phyloP scores from a whole-genome alignment of 768 basidiomycete species.

The Mycena vulgaris region DNA sequence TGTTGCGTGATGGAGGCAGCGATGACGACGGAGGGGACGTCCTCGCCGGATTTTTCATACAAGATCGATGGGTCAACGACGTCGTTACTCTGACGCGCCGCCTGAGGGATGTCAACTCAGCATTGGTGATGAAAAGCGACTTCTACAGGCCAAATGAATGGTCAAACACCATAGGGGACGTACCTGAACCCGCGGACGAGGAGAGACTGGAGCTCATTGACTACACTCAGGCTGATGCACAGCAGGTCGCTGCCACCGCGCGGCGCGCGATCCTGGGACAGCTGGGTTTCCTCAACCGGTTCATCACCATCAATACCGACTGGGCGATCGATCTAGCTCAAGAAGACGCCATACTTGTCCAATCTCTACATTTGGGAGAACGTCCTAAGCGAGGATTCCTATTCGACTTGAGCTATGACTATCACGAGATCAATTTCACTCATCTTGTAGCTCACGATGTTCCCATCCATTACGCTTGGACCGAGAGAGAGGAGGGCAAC shows the following conservation, averaged over 20 bases:
- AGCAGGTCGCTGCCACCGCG: neutral
- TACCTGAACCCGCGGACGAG: neutral
- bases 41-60: neutral
- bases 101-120: neutral
- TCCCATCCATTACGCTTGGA: neutral
- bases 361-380: neutral
- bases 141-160: neutral
- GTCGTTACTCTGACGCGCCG: neutral
- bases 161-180: neutral
- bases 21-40: neutral
- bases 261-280: neutral
- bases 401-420: neutral
- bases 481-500: neutral
- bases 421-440: neutral
- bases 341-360: neutral
- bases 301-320: neutral
- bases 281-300: neutral
- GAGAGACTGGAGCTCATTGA: neutral
- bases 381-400: neutral
- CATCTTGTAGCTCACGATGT: neutral
- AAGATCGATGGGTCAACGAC: neutral
- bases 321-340: neutral
- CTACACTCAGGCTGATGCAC: neutral
- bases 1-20: neutral
- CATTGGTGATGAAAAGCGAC: neutral